Base-by-base conservation (phyloP, 1,284 basidiomycete genomes). In the Microbotryum silenes-acaulis region DNA sequence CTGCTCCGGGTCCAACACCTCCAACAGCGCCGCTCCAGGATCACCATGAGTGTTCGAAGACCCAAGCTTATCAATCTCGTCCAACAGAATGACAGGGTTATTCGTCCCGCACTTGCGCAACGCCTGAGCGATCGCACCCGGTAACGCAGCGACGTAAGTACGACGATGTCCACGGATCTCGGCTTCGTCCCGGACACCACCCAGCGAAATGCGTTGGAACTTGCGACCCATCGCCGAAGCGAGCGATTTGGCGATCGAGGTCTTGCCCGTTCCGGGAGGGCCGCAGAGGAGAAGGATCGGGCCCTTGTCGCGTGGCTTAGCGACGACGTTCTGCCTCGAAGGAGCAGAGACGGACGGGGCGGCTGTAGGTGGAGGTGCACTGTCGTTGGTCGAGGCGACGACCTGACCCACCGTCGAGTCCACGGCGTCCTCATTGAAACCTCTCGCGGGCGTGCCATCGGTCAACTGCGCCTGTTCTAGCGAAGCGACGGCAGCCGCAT, bases 191-290 rank as follows among this genome's bases (percentile, higher is more conserved):
- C 77, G 72, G 3, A 78, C 76, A 57, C 77, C 77, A 49, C 77
- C 76, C 23, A 77, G 71, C 33, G 73, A 75, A 23, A 77, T 62
- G 12, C 66, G 51, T n/a, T 63, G 67, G 59, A 72, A 73, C 14
- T 79, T 89, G 1, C 91, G 88, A 3, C 88, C 87, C 59, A 87
- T 86, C 10, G 89, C 89, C 27, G 91, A 74, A 29, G 77, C 76
- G 18, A 77, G 70, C 31, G 72, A 74, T 27, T 70, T 62, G n/a
- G 71, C 88, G 0, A 91, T 81, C 1, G 86, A 89, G 0, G 89
- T 91, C 76, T 91, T 91, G 20, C 89, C 88, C 0, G 85, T 86
- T 9, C 88, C 89, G 0, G 88, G 88, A 18, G 88, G 89, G 9
- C 88, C 88, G 47, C 88, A 85, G 62, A 79, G 86, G 81, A 92